Conservation (phyloP, 352 stramenopile genomes). For the Pythium volutum region DNA sequence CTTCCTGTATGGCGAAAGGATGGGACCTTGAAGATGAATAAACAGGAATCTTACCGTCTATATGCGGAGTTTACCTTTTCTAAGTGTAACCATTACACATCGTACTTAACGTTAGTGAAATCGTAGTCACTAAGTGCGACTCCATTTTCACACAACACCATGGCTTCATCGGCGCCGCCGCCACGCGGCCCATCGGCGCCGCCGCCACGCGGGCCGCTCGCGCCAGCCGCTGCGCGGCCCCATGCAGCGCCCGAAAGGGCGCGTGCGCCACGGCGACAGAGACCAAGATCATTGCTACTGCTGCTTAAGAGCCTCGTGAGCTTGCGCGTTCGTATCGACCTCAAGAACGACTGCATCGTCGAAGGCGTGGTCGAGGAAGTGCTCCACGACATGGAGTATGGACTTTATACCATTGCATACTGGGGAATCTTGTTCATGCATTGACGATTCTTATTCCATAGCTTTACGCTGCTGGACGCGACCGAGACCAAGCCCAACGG, state of each 20-base stretch:
- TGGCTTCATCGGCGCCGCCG: slow-evolving; percentile 16
- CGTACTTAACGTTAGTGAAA: neutral
- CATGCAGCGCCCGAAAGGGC: neutral
- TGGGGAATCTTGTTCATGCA: neutral
- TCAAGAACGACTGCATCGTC: slow-evolving; percentile 82
- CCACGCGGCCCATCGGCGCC: no score
- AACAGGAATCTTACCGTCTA: neutral
- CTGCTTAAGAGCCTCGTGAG: slow-evolving; percentile 84
- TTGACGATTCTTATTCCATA: slow-evolving; percentile 6
- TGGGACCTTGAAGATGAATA: slow-evolving; percentile 17
- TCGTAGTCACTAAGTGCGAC: slow-evolving; percentile 2
- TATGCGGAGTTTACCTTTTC: slow-evolving; percentile 4
- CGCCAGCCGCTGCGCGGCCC: neutral
- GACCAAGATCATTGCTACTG: slow-evolving; percentile 63
- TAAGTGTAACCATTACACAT: neutral
- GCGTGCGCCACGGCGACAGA: slow-evolving; percentile 15
- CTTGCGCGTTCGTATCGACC: slow-evolving; percentile 73
- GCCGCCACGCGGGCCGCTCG: neutral
- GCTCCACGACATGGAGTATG: slow-evolving; percentile 83
- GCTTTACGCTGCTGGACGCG: slow-evolving; percentile 73
- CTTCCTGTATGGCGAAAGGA: neutral
- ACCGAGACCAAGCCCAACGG: slow-evolving; percentile 75
- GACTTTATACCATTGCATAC: neutral
- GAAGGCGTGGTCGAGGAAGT: slow-evolving; percentile 83
- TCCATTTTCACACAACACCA: neutral